phyloP scores from a whole-genome alignment of 73 alveolate genomes.

The Chromera velia region DNA sequence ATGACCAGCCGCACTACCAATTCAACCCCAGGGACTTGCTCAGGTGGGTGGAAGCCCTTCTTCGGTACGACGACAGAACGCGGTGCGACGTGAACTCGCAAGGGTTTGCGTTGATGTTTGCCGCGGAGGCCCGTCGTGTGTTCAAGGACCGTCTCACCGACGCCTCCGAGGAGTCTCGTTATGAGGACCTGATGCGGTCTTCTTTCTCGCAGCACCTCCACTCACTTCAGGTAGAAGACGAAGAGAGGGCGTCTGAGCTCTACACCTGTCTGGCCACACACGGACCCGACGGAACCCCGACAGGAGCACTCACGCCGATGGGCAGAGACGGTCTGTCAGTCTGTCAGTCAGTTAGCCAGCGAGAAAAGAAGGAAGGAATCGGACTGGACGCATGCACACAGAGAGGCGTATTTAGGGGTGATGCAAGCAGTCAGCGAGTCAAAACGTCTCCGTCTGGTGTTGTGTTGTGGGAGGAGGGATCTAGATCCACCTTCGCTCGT shows the following conservation, averaged over 20 bases:
- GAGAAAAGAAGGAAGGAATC: background rate
- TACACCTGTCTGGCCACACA: background rate
- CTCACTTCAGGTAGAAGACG: too few relatives aligned
- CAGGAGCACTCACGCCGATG: background rate
- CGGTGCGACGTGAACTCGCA: too few relatives aligned
- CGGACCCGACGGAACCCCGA: background rate
- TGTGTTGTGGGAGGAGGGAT: too few relatives aligned
- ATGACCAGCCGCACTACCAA: slow-evolving; percentile 94
- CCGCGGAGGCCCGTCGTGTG: slow-evolving; percentile 85
- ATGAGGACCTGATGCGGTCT: slow-evolving; percentile 54
- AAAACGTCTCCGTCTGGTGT: too few relatives aligned
- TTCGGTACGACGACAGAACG: slow-evolving; percentile 87
- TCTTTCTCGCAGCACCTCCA: background rate
- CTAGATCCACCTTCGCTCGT: too few relatives aligned
- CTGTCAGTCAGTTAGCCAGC: too few relatives aligned
- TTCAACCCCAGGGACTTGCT: slow-evolving; percentile 98
- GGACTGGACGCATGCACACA: background rate
- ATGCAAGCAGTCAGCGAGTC: too few relatives aligned
- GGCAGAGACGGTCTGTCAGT: too few relatives aligned
- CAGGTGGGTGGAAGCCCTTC: slow-evolving; percentile 77
- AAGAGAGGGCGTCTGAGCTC: background rate
- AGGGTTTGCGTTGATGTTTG: too few relatives aligned
- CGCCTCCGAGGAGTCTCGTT: slow-evolving; percentile 46
- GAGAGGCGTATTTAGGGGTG: background rate
- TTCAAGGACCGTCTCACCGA: slow-evolving; percentile 95